phyloP scores from a whole-genome alignment of 2,329 filamentous ascomycete species.

The Colletotrichum sansevieriae region DNA sequence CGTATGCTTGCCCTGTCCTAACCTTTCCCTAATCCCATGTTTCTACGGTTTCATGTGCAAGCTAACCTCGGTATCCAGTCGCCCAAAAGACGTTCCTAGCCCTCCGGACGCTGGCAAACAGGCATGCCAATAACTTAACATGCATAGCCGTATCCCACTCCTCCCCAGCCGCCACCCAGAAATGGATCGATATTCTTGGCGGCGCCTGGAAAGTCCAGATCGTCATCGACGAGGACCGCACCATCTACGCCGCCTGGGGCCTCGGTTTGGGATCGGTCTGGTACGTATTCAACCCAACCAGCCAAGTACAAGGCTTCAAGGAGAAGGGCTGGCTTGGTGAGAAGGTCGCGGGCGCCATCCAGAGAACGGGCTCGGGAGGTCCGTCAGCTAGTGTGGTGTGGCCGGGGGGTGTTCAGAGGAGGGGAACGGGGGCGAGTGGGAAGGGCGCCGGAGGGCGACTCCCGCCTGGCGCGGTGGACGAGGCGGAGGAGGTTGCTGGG shows the following conservation, averaged over 20 bases:
- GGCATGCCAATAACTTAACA: constrained; percentile 60
- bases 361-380: constrained; percentile 43
- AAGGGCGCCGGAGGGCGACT: neutral
- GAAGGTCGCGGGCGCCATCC: constrained; percentile 62
- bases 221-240: constrained; percentile 67
- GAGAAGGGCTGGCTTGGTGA: constrained; percentile 68
- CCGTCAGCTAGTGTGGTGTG: constrained; percentile 7
- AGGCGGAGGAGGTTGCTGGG: constrained; percentile 47
- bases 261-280: constrained; percentile 64
- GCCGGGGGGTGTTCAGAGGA: constrained; percentile 29
- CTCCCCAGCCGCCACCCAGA: constrained; percentile 65
- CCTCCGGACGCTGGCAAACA: constrained; percentile 67
- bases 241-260: constrained; percentile 71
- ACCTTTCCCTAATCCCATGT: constrained; percentile 1
- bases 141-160: constrained; percentile 73
- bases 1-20: neutral
- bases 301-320: constrained; percentile 65
- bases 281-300: constrained; percentile 67
- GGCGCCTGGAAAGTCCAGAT: constrained; percentile 69
- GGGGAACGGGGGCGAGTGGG: constrained; percentile 28
- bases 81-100: constrained; percentile 69
- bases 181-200: constrained; percentile 70
- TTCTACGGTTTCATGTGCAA: neutral
- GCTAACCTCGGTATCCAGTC: constrained; percentile 52
- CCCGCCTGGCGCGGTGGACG: constrained; percentile 40